Percentiles rank a stretch among this genome's conserved stretches.
Evolutionary conservation across 306 rosid species (phyloP).

Genomic region (Trifolium fragiferum): DNA sequence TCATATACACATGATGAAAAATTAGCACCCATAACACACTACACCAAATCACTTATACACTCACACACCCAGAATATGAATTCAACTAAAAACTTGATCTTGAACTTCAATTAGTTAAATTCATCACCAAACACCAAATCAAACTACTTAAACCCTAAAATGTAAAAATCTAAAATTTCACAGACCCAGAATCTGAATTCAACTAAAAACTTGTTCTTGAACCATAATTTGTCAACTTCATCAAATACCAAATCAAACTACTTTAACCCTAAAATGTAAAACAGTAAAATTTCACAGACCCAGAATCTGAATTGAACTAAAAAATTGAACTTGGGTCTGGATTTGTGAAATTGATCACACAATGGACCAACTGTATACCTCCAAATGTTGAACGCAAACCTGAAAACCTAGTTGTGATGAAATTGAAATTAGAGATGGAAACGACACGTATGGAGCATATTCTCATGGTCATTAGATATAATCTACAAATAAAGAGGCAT

Average conservation of each 20-base stretch:
- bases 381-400: neutral
- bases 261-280: neutral
- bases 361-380: neutral
- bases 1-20: conserved; percentile 56
- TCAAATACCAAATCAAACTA: neutral
- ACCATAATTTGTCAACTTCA: neutral
- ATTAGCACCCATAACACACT: conserved; percentile 62
- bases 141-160: neutral
- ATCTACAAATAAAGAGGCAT: no score
- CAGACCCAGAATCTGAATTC: neutral
- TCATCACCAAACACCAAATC: neutral
- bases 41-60: no score
- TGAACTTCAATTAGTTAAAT: conserved; percentile 59
- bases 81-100: conserved; percentile 51
- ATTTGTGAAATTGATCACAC: neutral
- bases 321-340: neutral
- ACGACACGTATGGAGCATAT: neutral
- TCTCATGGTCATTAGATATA: no score
- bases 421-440: neutral
- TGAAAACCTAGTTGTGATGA: neutral
- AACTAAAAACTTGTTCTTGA: neutral
- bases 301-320: neutral
- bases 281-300: neutral
- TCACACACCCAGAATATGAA: conserved; percentile 34
- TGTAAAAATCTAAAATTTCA: neutral